Percentiles rank a stretch among this genome's conserved stretches.
These are phyloP conservation scores for Lobulomyces angularis DNA, from an alignment of 192 early-diverging fungal species.

Conservation along the genomic window DNA sequence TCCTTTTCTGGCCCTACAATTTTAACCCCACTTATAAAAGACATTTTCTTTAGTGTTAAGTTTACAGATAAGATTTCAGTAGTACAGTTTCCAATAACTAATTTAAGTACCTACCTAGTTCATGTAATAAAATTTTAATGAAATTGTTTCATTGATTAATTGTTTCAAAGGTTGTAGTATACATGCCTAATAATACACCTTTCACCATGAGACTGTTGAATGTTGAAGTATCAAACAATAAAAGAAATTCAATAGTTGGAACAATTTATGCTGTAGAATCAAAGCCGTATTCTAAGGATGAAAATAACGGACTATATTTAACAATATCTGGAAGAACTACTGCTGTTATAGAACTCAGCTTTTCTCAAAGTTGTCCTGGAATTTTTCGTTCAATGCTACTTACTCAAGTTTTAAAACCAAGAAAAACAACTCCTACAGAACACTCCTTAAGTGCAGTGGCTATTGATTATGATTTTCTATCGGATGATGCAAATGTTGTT, in stretches of 20 bases:
- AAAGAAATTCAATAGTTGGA: neutral
- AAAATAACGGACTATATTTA: conserved; percentile 17
- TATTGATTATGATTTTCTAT: conserved; percentile 23
- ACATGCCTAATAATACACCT: conserved; percentile 17
- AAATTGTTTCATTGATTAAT: too few relatives aligned
- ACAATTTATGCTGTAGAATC: conserved; percentile 15
- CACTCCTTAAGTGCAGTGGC: conserved; percentile 18
- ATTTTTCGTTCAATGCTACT: conserved; percentile 23
- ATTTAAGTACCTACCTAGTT: conserved; percentile 13
- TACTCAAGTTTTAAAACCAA: conserved; percentile 21
- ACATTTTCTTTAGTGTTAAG: conserved; percentile 25
- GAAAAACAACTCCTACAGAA: conserved; percentile 19
- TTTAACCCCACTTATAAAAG: conserved; percentile 27
- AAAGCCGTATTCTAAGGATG: conserved; percentile 20
- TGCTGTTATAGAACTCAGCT: conserved; percentile 23
- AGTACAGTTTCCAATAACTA: conserved; percentile 27
- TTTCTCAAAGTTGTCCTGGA: conserved; percentile 20
- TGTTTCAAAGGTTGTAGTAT: too few relatives aligned
- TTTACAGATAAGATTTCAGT: conserved; percentile 2
- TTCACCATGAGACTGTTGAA: conserved; percentile 23
- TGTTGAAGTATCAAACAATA: conserved; percentile 15
- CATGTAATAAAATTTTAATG: too few relatives aligned
- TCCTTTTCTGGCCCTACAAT: conserved; percentile 32
- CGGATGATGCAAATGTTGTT: conserved; percentile 12
- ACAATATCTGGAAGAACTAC: conserved; percentile 21